Percentiles rank a stretch among this genome's conserved stretches.
Evolutionary conservation across 2,329 filamentous ascomycete species (phyloP).

Genomic region (Proliferodiscus dingleyae): DNA sequence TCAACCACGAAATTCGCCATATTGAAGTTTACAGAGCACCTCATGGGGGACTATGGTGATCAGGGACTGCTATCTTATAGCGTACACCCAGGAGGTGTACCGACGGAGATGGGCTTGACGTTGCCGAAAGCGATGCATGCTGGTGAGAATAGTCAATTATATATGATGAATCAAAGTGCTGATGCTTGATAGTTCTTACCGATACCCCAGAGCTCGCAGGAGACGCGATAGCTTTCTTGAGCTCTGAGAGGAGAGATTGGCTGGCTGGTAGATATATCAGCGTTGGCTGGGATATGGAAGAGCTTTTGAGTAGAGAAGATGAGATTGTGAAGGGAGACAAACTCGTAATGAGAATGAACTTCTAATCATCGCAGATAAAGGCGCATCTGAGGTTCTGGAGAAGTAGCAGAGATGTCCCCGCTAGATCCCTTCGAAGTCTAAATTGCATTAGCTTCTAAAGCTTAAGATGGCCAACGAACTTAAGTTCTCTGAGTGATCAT

Average conservation of each 20-base stretch:
- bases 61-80: conserved; percentile 38
- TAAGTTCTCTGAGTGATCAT: too few relatives aligned
- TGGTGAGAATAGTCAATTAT: conserved; percentile 12
- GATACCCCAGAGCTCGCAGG: conserved; percentile 38
- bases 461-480: too few relatives aligned
- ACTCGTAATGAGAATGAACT: conserved; percentile 30
- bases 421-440: too few relatives aligned
- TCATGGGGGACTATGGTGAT: conserved; percentile 41
- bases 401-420: too few relatives aligned
- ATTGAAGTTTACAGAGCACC: conserved; percentile 44
- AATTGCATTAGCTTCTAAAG: too few relatives aligned
- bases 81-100: conserved; percentile 37
- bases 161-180: conserved; percentile 1
- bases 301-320: conserved; percentile 37
- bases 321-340: conserved; percentile 38
- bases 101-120: conserved; percentile 35
- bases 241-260: conserved; percentile 40
- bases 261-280: conserved; percentile 41
- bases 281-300: conserved; percentile 43
- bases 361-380: too few relatives aligned
- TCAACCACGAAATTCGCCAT: conserved; percentile 45
- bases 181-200: conserved; percentile 19
- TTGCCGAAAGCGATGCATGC: conserved; percentile 29
- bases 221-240: conserved; percentile 41
- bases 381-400: too few relatives aligned